These are phyloP conservation scores for Prunus mume DNA, from an alignment of 306 rosid species.

Conservation along the genomic window DNA sequence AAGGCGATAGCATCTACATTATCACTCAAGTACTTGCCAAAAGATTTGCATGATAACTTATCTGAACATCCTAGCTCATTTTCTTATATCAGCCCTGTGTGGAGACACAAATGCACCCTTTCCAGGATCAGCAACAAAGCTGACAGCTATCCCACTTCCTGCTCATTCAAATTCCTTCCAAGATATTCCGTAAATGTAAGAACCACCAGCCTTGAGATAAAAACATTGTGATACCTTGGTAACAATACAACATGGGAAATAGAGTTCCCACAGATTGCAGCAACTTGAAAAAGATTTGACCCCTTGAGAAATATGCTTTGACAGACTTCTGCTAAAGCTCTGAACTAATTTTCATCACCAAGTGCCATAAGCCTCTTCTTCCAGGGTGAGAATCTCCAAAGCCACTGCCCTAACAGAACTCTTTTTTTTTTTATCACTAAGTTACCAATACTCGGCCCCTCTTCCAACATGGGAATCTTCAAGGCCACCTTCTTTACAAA, in stretches of 20 bases:
- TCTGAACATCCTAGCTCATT: neutral
- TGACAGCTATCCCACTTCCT: neutral
- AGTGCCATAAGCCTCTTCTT: neutral
- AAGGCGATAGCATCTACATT: neutral
- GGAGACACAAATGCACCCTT: neutral
- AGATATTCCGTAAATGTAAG: neutral
- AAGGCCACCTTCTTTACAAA: too few species aligned
- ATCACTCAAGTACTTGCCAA: neutral
- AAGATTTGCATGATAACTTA: neutral
- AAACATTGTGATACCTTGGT: too few species aligned
- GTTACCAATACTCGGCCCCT: too few species aligned
- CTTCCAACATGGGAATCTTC: too few species aligned
- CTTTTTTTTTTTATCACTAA: too few species aligned
- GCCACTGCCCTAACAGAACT: neutral
- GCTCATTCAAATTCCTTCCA: neutral
- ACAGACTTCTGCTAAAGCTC: neutral
- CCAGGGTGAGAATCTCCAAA: neutral
- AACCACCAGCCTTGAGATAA: too few species aligned
- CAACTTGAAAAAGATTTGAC: neutral
- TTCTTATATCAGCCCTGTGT: neutral
- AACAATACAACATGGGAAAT: too few species aligned
- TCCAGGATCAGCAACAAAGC: neutral
- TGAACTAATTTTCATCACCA: neutral
- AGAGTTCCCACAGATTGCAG: neutral
- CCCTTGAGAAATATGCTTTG: neutral